Evolutionary conservation across 2,329 filamentous ascomycete genomes (phyloP).

Genomic region (Diplocarpon mali): DNA sequence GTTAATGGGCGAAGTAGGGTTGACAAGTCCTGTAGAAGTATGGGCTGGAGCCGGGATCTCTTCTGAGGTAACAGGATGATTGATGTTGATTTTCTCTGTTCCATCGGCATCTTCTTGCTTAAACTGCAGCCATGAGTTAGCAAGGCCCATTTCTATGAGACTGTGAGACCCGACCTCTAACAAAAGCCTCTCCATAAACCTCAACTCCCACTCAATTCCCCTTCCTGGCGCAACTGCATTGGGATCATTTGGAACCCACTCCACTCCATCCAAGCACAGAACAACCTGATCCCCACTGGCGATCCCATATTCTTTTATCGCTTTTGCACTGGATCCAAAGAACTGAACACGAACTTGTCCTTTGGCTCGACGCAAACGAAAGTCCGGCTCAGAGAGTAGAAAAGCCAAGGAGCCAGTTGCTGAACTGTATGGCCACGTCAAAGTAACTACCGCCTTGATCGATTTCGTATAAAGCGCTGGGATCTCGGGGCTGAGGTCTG

Average conservation of each 20-base stretch:
- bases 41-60: conserved; percentile 7
- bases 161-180: conserved; percentile 31
- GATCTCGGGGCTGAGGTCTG: conserved; percentile 41
- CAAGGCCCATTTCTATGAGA: not conserved
- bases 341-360: conserved; percentile 78
- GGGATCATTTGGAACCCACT: conserved; percentile 37
- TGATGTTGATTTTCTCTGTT: conserved; percentile 40
- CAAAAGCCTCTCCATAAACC: conserved; percentile 39
- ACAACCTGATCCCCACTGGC: conserved; percentile 69
- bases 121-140: conserved; percentile 30
- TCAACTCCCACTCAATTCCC: conserved; percentile 47
- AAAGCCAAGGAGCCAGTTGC: conserved; percentile 64
- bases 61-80: conserved; percentile 30
- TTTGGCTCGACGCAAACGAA: conserved; percentile 61
- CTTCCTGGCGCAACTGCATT: conserved; percentile 36
- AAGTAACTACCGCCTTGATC: conserved; percentile 64
- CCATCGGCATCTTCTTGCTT: conserved; percentile 37
- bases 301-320: conserved; percentile 53
- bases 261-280: conserved; percentile 56
- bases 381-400: conserved; percentile 74
- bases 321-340: conserved; percentile 56
- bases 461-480: conserved; percentile 31
- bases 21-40: conserved; percentile 19
- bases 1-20: conserved; percentile 11
- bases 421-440: conserved; percentile 86